A percentile compares a stretch with the other conserved stretches of the same genome.
These are phyloP conservation scores for Calonectria naviculata DNA, from an alignment of 2,329 filamentous ascomycete genomes.

Conservation along the genomic window DNA sequence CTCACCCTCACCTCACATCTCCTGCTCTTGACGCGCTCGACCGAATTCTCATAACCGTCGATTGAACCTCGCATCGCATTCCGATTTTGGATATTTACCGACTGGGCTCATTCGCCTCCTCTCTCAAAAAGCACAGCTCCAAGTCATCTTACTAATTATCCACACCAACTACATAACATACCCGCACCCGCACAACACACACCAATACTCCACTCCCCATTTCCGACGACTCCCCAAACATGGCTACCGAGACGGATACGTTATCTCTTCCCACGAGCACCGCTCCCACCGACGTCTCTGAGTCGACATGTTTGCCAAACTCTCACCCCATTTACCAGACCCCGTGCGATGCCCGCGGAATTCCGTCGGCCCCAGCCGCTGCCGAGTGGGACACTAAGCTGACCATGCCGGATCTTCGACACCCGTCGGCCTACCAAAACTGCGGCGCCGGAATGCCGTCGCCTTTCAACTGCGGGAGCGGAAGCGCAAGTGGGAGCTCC, in stretches of 20 bases:
- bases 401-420: conserved; percentile 32
- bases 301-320: conserved; percentile 41
- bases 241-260: conserved; percentile 48
- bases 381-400: conserved; percentile 45
- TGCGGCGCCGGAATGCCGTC: conserved; percentile 12
- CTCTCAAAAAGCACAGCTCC: background rate
- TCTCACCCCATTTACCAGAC: conserved; percentile 27
- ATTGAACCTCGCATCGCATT: background rate
- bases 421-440: conserved; percentile 18
- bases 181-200: background rate
- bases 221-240: conserved; percentile 21
- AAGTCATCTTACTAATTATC: background rate
- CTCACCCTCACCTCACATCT: background rate
- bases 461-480: conserved; percentile 5
- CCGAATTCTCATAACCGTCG: background rate
- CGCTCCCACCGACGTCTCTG: conserved; percentile 44
- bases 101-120: background rate
- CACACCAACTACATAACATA: background rate
- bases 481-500: conserved; percentile 6
- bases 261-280: conserved; percentile 46
- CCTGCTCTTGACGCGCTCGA: background rate
- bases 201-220: background rate
- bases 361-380: conserved; percentile 19
- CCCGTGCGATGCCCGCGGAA: conserved; percentile 24
- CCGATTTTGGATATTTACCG: background rate